Conservation (phyloP, 495 filamentous ascomycete genomes). For the Penicillium waksmanii region DNA sequence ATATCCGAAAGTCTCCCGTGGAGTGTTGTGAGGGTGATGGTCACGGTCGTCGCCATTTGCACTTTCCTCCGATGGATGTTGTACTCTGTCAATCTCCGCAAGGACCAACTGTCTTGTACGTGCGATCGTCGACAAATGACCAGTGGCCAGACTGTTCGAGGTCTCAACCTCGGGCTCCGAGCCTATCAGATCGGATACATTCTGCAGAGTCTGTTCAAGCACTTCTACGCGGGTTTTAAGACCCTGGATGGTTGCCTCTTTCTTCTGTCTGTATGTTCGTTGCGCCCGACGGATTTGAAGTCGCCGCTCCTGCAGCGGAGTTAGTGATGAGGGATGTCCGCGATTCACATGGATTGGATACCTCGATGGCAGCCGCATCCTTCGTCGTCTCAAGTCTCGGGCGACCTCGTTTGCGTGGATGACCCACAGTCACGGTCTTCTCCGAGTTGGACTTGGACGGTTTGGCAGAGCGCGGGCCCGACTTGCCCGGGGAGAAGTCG, state of each 20-base stretch:
- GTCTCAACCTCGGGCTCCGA: conserved; percentile 5
- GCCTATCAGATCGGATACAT: conserved; percentile 69
- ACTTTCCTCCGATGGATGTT: not conserved
- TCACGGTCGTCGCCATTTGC: not conserved
- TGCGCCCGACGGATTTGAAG: conserved; percentile 88
- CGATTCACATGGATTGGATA: conserved; percentile 7
- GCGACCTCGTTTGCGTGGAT: conserved; percentile 31
- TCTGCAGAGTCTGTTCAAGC: conserved; percentile 67
- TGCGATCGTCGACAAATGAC: conserved; percentile 8
- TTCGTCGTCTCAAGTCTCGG: conserved; percentile 28
- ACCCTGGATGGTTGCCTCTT: conserved; percentile 77
- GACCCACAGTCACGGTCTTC: conserved; percentile 21
- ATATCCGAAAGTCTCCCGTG: conserved; percentile 24
- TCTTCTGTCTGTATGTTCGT: conserved; percentile 81
- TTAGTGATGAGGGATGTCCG: not conserved
- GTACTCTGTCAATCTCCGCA: conserved; percentile 21
- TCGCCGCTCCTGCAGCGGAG: conserved; percentile 53
- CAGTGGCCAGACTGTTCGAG: not conserved
- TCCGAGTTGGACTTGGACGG: conserved; percentile 7
- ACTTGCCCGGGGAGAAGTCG: conserved; percentile 2
- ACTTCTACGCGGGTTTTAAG: conserved; percentile 69
- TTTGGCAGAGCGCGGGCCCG: conserved; percentile 15
- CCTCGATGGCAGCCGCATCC: conserved; percentile 32
- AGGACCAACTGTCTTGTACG: conserved; percentile 23
- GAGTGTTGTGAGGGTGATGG: too few relatives aligned